A percentile compares a stretch with the other conserved stretches of the same genome.
Conservation (phyloP, 2,329 filamentous ascomycete genomes). For the Trichoderma citrinoviride region DNA sequence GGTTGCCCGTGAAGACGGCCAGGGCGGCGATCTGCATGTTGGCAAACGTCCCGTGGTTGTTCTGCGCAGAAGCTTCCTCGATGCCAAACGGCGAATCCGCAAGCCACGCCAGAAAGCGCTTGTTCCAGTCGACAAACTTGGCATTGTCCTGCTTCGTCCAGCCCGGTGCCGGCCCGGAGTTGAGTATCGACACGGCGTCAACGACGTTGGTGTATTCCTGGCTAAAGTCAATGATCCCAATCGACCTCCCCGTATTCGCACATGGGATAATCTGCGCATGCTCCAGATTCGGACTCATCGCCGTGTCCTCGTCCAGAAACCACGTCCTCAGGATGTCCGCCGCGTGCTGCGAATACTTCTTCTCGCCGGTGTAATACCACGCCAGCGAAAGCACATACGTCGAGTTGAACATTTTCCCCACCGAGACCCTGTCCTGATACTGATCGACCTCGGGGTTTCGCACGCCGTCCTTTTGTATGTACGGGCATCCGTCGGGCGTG, state of each 20-base stretch:
- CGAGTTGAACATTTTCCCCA: slow-evolving; percentile 30
- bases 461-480: slow-evolving; percentile 29
- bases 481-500: slow-evolving; percentile 26
- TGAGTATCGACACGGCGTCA: slow-evolving; percentile 28
- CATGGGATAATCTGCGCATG: slow-evolving; percentile 29
- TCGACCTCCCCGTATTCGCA: slow-evolving; percentile 24
- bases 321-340: slow-evolving; percentile 29
- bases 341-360: slow-evolving; percentile 28
- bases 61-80: slow-evolving; percentile 23
- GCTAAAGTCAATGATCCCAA: slow-evolving; percentile 30
- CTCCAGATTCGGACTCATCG: slow-evolving; percentile 31
- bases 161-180: slow-evolving; percentile 23
- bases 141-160: slow-evolving; percentile 25
- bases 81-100: slow-evolving; percentile 28
- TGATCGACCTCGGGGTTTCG: slow-evolving; percentile 30
- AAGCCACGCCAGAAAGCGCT: slow-evolving; percentile 29
- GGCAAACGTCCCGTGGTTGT: slow-evolving; percentile 31
- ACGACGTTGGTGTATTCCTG: slow-evolving; percentile 31
- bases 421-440: slow-evolving; percentile 26
- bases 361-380: slow-evolving; percentile 31
- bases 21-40: slow-evolving; percentile 30
- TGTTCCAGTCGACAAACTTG: slow-evolving; percentile 28
- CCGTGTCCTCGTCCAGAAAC: slow-evolving; percentile 28
- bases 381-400: slow-evolving; percentile 29
- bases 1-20: slow-evolving; percentile 29